Evolutionary conservation across 1,284 basidiomycete genomes (phyloP).

Genomic region (Mycosarcoma mackinlayi): DNA sequence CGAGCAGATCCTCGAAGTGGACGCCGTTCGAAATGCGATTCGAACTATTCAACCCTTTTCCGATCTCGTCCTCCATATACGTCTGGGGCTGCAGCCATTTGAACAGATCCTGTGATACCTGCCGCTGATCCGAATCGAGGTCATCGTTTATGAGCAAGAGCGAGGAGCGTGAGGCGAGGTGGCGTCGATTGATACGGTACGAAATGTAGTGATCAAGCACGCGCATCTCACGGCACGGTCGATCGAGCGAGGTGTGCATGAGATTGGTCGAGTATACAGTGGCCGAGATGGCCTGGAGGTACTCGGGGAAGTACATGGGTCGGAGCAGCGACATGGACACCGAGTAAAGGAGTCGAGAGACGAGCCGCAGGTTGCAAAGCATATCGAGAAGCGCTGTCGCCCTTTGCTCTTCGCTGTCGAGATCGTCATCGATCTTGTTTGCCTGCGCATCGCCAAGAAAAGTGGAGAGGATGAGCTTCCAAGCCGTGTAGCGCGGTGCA

Average conservation of each 20-base stretch:
- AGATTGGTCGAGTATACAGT: conserved; percentile 39
- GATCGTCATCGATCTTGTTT: not conserved
- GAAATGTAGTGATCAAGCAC: conserved; percentile 48
- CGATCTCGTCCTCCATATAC: conserved; percentile 42
- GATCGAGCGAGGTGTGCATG: conserved; percentile 5
- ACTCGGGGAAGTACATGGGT: conserved; percentile 27
- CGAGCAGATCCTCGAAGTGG: conserved; percentile 27
- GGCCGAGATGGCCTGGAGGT: conserved; percentile 21
- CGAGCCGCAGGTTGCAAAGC: conserved; percentile 29
- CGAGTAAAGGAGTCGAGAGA: conserved; percentile 37
- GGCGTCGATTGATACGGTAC: conserved; percentile 31
- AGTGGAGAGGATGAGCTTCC: conserved; percentile 22
- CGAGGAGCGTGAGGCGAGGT: conserved; percentile 17
- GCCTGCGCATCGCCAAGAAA: conserved; percentile 4
- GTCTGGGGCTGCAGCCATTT: conserved; percentile 49
- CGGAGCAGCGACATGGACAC: conserved; percentile 34
- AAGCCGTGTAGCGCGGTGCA: conserved; percentile 22
- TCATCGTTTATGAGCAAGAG: conserved; percentile 46
- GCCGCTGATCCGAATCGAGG: conserved; percentile 31
- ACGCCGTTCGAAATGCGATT: conserved; percentile 9
- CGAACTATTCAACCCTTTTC: conserved; percentile 11
- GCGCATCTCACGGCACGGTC: conserved; percentile 28
- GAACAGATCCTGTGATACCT: conserved; percentile 43
- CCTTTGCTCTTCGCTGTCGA: conserved; percentile 28
- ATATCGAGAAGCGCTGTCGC: conserved; percentile 18